These are phyloP conservation scores for Hymenoscyphus fraxineus DNA, from an alignment of 2,329 filamentous ascomycete genomes.

Conservation along the genomic window DNA sequence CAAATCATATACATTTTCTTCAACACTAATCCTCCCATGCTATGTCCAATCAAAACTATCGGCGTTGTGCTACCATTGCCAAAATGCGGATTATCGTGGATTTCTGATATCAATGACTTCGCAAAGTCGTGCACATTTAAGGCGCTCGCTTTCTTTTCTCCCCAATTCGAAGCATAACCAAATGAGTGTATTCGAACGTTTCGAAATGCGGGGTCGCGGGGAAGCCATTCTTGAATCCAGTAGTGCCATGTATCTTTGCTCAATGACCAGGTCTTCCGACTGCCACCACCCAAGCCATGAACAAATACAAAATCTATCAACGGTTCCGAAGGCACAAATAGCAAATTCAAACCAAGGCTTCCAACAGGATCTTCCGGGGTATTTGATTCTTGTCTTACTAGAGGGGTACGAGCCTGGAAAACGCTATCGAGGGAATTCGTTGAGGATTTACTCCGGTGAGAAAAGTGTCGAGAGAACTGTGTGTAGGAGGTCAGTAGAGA, in stretches of 20 bases:
- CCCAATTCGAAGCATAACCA: constrained; percentile 37
- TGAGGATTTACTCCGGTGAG: not conserved
- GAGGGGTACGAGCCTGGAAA: not conserved
- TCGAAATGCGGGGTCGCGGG: constrained; percentile 31
- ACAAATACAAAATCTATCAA: constrained; percentile 40
- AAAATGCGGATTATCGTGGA: not conserved
- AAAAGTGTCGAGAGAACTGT: not conserved
- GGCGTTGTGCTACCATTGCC: constrained; percentile 22
- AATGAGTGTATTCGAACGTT: constrained; percentile 35
- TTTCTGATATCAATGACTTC: constrained; percentile 23
- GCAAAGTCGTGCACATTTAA: constrained; percentile 34
- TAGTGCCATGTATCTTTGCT: constrained; percentile 19
- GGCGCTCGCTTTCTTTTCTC: constrained; percentile 9
- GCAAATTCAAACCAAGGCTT: constrained; percentile 13
- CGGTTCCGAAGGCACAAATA: constrained; percentile 24
- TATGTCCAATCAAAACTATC: constrained; percentile 45
- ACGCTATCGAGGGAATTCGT: not conserved
- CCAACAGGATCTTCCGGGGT: constrained; percentile 32
- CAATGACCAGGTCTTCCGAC: constrained; percentile 35
- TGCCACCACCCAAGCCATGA: constrained; percentile 39
- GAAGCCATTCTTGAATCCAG: constrained; percentile 38
- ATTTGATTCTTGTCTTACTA: not conserved
- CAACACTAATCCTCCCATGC: constrained; percentile 41
- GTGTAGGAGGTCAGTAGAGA: not conserved
- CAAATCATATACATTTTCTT: constrained; percentile 31